Base-by-base conservation (phyloP, 306 rosid species). In the Aeschynomene evenia region DNA sequence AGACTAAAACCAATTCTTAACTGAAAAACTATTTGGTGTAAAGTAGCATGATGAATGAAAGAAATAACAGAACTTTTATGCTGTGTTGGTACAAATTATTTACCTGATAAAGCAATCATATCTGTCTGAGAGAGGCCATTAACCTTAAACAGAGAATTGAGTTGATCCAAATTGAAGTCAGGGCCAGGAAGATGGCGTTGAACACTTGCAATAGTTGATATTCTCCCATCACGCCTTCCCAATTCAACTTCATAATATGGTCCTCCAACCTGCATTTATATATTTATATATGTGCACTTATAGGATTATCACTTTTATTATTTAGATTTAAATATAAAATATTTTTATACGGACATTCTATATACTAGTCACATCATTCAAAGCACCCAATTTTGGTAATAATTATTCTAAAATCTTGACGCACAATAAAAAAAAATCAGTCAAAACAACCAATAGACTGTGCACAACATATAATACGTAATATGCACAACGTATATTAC, bases 21-120 rank as follows among this genome's bases (percentile, higher is more conserved):
- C n/a, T n/a, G n/a, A n/a, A n/a, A n/a, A n/a, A n/a, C 11, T 29
- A 26, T 26, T 65, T 45, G 56, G 70, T 28, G 6, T 9, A 65
- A 45, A 65, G 43, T 15, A 10, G 28, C 28, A 9, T 28, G 57
- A 34, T 3, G 21, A 7, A 34, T 67, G 34, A 51, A 67, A 23
- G 34, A 51, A 67, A 23, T 16, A 36, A 37, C 16, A 34, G 9
- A 52, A 63, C 8, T 40, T 33, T 21, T 51, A 6, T 2, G 40
- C 6, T 26, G 2, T 69, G 65, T 37, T 53, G 6, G 49, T 67
- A 52, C 6, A 57, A 50, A 21, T 3, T n/a, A n/a, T n/a, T n/a
- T 68, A 89, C 96, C 96, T 62, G 92, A 91, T 34, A 91, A 83
- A 1, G 95, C 95, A 53, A 88, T 60, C 69, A 91, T 74, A 53